Evolutionary conservation across 225 moss, liverwort and hornwort genomes (phyloP).

Genomic region (Marchantia paleacea): DNA sequence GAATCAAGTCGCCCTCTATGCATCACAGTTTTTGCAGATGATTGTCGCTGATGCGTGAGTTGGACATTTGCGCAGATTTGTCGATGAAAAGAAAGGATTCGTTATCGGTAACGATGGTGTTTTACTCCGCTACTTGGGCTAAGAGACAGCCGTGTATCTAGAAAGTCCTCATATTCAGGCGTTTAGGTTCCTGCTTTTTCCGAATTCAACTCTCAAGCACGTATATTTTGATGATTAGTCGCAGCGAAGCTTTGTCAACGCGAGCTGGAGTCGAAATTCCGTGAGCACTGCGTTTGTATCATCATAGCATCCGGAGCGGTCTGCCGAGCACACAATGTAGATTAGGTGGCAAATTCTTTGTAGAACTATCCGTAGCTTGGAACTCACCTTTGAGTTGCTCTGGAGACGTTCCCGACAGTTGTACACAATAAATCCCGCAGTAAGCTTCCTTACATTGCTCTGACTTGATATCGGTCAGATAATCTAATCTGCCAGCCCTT

Average conservation of each 20-base stretch:
- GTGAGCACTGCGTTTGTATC: conserved; percentile 8
- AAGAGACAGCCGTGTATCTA: conserved; percentile 17
- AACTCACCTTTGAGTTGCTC: not conserved
- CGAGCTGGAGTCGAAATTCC: not conserved
- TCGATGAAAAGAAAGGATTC: conserved; percentile 61
- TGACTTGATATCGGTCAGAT: not conserved
- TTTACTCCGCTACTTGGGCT: conserved; percentile 80
- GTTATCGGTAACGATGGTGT: conserved; percentile 83
- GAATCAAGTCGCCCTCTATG: not conserved
- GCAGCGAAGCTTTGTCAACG: not conserved
- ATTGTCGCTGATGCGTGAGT: not conserved
- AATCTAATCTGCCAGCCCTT: not conserved
- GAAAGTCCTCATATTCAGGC: not conserved
- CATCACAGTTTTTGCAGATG: not conserved
- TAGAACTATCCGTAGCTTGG: conserved; percentile 1
- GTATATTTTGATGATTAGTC: conserved; percentile 10
- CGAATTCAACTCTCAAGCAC: not conserved
- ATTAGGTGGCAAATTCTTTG: conserved; percentile 12
- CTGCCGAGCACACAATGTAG: conserved; percentile 11
- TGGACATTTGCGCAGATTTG: conserved; percentile 47
- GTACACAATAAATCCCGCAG: conserved; percentile 16
- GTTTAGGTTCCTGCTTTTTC: not conserved
- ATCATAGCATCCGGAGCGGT: not conserved
- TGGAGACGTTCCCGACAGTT: conserved; percentile 7
- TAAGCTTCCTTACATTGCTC: not conserved